Percentiles rank a stretch among this genome's conserved stretches.
These are phyloP conservation scores for Sarcomyxa edulis DNA, from an alignment of 768 basidiomycete genomes.

Conservation along the genomic window DNA sequence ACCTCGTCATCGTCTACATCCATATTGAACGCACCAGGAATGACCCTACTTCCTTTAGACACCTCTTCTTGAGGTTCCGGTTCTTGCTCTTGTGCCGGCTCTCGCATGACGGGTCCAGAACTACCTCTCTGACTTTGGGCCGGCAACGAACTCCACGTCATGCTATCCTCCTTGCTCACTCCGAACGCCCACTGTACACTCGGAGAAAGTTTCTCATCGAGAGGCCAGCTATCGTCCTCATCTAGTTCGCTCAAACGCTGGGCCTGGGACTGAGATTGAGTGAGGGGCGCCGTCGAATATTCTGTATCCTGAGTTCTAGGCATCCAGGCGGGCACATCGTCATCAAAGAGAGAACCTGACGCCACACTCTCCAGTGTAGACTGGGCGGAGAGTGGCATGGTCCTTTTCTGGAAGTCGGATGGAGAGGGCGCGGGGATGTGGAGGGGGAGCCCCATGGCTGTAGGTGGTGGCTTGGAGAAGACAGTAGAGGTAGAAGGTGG, in stretches of 20 bases:
- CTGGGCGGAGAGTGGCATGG: conserved; percentile 39
- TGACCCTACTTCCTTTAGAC: conserved; percentile 5
- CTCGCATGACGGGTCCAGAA: conserved; percentile 18
- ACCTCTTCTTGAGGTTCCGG: conserved; percentile 11
- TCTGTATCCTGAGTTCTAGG: conserved; percentile 58
- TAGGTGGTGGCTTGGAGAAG: conserved; percentile 38
- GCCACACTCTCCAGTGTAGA: conserved; percentile 47
- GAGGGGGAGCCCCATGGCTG: conserved; percentile 38
- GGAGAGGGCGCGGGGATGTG: conserved; percentile 16
- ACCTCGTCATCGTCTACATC: conserved; percentile 30
- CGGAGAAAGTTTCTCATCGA: conserved; percentile 57
- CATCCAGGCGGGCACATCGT: conserved; percentile 47
- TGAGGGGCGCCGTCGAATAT: conserved; percentile 30
- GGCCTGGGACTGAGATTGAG: conserved; percentile 27
- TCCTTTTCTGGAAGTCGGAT: too few species aligned
- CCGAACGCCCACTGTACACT: conserved; percentile 61
- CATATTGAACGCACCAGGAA: conserved; percentile 30
- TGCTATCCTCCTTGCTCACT: conserved; percentile 56
- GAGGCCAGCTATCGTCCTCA: conserved; percentile 74
- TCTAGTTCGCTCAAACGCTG: conserved; percentile 28
- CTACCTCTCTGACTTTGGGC: conserved; percentile 48
- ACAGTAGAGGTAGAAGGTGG: conserved; percentile 26
- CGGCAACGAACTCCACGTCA: conserved; percentile 71
- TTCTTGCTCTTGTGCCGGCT: conserved; percentile 10
- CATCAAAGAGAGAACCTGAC: conserved; percentile 49